phyloP scores from a whole-genome alignment of 345 rosid species.

The Rhizophora apiculata region DNA sequence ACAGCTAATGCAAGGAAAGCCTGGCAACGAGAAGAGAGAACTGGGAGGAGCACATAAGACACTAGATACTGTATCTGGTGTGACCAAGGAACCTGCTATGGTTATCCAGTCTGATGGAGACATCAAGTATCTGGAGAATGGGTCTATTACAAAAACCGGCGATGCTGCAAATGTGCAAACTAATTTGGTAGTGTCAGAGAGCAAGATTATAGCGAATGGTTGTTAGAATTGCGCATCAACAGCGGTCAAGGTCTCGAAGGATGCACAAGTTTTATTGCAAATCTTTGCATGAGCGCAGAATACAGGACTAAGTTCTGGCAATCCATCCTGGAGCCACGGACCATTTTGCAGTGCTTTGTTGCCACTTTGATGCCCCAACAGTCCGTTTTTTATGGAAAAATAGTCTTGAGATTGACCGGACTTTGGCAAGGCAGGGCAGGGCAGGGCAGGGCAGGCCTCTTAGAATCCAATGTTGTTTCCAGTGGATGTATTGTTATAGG shows the following conservation, averaged over 20 bases:
- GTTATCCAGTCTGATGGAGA: conserved; percentile 25
- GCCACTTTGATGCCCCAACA: background rate
- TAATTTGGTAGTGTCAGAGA: conserved; percentile 8
- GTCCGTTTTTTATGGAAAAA: background rate
- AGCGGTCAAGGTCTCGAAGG: background rate
- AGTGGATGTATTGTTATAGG: too few relatives aligned
- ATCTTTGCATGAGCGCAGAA: background rate
- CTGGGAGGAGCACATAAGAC: conserved; percentile 15
- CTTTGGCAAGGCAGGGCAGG: too few relatives aligned
- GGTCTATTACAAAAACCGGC: conserved; percentile 22
- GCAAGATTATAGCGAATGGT: background rate
- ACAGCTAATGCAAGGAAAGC: conserved; percentile 44
- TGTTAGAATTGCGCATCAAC: conserved; percentile 1
- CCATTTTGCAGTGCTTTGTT: too few relatives aligned
- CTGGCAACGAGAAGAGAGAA: conserved; percentile 32
- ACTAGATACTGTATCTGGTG: conserved; percentile 24
- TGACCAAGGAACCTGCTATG: conserved; percentile 28
- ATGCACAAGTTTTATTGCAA: background rate
- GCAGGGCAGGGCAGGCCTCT: too few relatives aligned
- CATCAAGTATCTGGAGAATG: conserved; percentile 34
- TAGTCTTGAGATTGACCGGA: too few relatives aligned
- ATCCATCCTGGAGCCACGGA: too few relatives aligned
- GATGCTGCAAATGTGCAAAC: conserved; percentile 2
- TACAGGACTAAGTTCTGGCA: background rate
- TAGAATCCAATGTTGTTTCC: too few relatives aligned